phyloP scores from a whole-genome alignment of 139 green algal genomes.

The Picochlorum sp. region DNA sequence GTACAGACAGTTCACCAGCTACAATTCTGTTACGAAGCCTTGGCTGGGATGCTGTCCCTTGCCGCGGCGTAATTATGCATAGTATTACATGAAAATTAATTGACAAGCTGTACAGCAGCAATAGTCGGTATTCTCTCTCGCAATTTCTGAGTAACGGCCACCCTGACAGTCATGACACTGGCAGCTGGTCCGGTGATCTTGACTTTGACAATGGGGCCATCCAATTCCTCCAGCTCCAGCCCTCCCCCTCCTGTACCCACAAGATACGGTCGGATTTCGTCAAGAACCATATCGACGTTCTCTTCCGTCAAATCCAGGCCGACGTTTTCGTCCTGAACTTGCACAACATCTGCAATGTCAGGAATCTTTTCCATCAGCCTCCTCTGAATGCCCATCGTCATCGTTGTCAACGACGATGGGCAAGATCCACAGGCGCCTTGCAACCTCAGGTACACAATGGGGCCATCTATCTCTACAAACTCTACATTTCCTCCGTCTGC shows the following conservation, averaged over 20 bases:
- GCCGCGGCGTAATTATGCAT: background rate
- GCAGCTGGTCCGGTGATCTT: slow-evolving; percentile 82
- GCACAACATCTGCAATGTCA: slow-evolving; percentile 95
- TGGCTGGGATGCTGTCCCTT: slow-evolving; percentile 22
- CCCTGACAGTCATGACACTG: slow-evolving; percentile 93
- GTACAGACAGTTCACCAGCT: slow-evolving; percentile 85
- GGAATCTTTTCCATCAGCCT: slow-evolving; percentile 93
- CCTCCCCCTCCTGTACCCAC: slow-evolving; percentile 89
- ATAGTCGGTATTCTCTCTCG: slow-evolving; percentile 94
- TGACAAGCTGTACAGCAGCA: slow-evolving; percentile 91
- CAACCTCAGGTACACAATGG: slow-evolving; percentile 80
- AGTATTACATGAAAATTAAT: slow-evolving; percentile 12
- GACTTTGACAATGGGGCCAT: slow-evolving; percentile 93
- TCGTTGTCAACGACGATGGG: slow-evolving; percentile 83
- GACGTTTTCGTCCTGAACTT: slow-evolving; percentile 77
- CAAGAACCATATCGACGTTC: slow-evolving; percentile 69
- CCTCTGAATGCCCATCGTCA: slow-evolving; percentile 98
- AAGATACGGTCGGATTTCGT: slow-evolving; percentile 83
- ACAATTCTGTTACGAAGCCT: slow-evolving; percentile 57
- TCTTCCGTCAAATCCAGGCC: slow-evolving; percentile 82
- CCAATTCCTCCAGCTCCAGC: slow-evolving; percentile 78
- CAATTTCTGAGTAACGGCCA: slow-evolving; percentile 99
- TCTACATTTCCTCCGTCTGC: slow-evolving; percentile 97
- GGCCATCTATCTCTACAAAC: slow-evolving; percentile 95
- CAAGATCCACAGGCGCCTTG: slow-evolving; percentile 93